Evolutionary conservation across 2,329 filamentous ascomycete genomes (phyloP), one percentile per base, ranked within the genome.

Genomic region (Thyridium curvatum): DNA sequence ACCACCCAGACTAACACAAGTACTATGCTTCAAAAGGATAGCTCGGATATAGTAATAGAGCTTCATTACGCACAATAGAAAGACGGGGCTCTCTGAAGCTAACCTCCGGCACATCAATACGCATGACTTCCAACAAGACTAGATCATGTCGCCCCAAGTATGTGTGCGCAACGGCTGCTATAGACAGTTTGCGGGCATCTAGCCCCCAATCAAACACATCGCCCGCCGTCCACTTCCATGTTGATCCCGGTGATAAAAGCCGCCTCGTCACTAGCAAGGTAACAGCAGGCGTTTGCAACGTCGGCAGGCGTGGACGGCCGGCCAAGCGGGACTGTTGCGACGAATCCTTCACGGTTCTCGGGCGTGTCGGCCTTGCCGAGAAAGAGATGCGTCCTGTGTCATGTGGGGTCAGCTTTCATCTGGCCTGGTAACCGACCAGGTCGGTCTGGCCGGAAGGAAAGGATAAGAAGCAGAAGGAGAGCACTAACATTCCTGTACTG

Each of bases 221-320:
- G 32, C 12, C 32, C 32, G 17, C 32, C 32, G 17, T 34, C 32
- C 8, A 34, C 32, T 38, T 84, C 75, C 44, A 87, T 64, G 45
- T 84, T 82, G n/a, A 81, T 70, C 1, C 84, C 84, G 0, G 82
- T 86, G 45, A 89, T 75, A 50, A 88, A 87, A 3, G 66, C 70
- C 0, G 79, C 80, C 52, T 88, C 84, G 18, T 86, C 79, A 42
- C 80, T 84, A 2, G 80, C 81, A 34, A 89, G 57, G 53, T 82
- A 89, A 14, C 81, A 69, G 44, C 77, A 80, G 18, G 82, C 81
- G 51, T 86, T 85, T 3, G 80, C 83, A 29, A 89, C 73, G 55
- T 89, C 84, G 9, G 69, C 64, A 1, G 77, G 71, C n/a, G 71
- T 71, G 2, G 73, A 72, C 4, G 69, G 64, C 12, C 77, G 61